Conservation (phyloP, 352 stramenopile species). For the Globisporangium parvum region DNA sequence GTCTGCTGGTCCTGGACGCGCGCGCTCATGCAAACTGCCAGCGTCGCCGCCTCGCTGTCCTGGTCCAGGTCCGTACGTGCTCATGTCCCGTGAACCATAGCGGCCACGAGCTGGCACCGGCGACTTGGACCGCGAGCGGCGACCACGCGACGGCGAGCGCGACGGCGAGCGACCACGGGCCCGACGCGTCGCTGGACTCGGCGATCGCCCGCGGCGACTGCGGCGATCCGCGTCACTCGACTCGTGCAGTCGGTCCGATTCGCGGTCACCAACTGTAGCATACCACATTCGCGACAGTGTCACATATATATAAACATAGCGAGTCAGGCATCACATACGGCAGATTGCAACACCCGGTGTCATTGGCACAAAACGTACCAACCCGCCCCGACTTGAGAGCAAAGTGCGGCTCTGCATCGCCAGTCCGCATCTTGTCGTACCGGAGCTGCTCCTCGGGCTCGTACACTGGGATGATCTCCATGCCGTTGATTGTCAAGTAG, state of each 20-base stretch:
- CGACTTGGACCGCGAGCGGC: slow-evolving; percentile 1
- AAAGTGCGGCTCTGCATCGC: slow-evolving; percentile 25
- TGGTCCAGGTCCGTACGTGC: slow-evolving; percentile 5
- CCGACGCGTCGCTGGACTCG: slow-evolving; percentile 17
- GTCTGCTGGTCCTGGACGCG: not conserved
- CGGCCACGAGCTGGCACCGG: not conserved
- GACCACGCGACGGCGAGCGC: slow-evolving; percentile 20
- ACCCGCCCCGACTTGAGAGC: slow-evolving; percentile 49
- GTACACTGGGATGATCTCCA: slow-evolving; percentile 62
- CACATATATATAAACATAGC: not conserved
- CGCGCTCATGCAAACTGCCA: not conserved
- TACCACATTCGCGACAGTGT: too few species aligned
- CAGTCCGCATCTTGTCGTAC: slow-evolving; percentile 37
- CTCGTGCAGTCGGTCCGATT: not conserved
- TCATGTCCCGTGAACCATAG: slow-evolving; percentile 3
- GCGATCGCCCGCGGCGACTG: not conserved
- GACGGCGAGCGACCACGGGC: slow-evolving; percentile 19
- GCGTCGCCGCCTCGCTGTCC: not conserved
- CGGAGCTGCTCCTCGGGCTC: slow-evolving; percentile 58
- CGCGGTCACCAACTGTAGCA: not conserved
- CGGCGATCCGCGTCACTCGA: not conserved
- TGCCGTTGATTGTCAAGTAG: slow-evolving; percentile 33
- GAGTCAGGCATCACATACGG: too few species aligned
- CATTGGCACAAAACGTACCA: slow-evolving; percentile 20
- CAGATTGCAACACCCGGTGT: not conserved